Evolutionary conservation across 768 basidiomycete species (phyloP).

Genomic region (Coprinopsis strossmayeri): DNA sequence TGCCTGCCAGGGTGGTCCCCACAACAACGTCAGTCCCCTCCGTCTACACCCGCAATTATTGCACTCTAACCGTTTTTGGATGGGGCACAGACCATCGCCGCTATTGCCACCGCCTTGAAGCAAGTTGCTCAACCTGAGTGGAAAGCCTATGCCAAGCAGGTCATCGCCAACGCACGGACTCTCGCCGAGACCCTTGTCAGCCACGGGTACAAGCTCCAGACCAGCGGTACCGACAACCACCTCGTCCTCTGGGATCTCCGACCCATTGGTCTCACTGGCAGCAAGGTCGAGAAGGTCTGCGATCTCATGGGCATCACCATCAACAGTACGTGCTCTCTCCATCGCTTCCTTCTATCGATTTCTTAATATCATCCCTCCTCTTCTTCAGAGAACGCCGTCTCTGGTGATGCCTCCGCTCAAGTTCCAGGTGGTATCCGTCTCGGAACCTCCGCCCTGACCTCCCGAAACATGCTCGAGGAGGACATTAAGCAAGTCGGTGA

Average conservation of each 20-base stretch:
- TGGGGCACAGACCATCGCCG: constrained; percentile 75
- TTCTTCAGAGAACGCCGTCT: constrained; percentile 98
- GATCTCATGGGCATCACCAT: constrained; percentile 96
- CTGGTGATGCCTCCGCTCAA: constrained; percentile 92
- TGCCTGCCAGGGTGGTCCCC: constrained; percentile 98
- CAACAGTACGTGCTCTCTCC: constrained; percentile 58
- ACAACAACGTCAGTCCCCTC: constrained; percentile 74
- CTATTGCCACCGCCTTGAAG: constrained; percentile 85
- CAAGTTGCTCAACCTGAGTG: constrained; percentile 88
- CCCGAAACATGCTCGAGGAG: constrained; percentile 84
- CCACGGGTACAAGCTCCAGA: constrained; percentile 94
- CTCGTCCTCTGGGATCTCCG: constrained; percentile 97
- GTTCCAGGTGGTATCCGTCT: constrained; percentile 96
- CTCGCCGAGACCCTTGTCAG: constrained; percentile 66
- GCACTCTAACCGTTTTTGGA: neutral
- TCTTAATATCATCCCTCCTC: constrained; percentile 36
- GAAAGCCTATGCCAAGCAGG: constrained; percentile 90
- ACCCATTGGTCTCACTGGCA: constrained; percentile 92
- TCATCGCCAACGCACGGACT: constrained; percentile 80
- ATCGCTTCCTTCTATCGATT: neutral
- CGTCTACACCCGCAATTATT: neutral
- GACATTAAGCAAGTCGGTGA: constrained; percentile 84
- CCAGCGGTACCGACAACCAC: constrained; percentile 95
- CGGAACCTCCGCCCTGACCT: constrained; percentile 91
- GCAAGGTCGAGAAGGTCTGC: constrained; percentile 98